Evolutionary conservation across 2,329 filamentous ascomycete genomes (phyloP).

Genomic region (Exophiala sp.): DNA sequence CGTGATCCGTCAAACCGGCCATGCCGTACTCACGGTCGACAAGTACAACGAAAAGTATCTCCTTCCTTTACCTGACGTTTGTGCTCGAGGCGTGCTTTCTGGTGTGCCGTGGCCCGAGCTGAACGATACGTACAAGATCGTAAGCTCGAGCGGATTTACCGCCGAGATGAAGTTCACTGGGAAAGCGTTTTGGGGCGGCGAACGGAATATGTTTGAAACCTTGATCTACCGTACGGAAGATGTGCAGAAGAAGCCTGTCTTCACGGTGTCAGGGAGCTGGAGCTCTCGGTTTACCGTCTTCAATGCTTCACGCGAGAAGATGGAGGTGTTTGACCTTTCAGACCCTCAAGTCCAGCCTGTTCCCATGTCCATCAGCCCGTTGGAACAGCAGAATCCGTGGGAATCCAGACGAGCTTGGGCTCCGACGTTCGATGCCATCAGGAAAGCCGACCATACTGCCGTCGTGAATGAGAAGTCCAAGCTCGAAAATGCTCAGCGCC

Average conservation of each 20-base stretch:
- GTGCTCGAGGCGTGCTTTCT: constrained; percentile 32
- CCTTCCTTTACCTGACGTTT: constrained; percentile 24
- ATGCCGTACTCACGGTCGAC: constrained; percentile 25
- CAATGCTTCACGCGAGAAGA: constrained; percentile 40
- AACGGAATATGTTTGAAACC: constrained; percentile 22
- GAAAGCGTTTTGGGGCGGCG: constrained; percentile 22
- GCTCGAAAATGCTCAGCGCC: constrained; percentile 85
- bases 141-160: constrained; percentile 23
- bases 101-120: constrained; percentile 44
- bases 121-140: constrained; percentile 23
- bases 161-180: constrained; percentile 25
- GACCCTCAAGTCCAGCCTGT: constrained; percentile 19
- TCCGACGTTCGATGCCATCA: constrained; percentile 75
- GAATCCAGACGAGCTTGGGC: constrained; percentile 85
- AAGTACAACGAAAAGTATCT: constrained; percentile 28
- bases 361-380: constrained; percentile 60
- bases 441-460: constrained; percentile 73
- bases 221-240: constrained; percentile 20
- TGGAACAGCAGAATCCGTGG: constrained; percentile 76
- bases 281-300: constrained; percentile 68
- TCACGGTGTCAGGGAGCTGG: constrained; percentile 23
- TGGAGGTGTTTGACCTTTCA: constrained; percentile 53
- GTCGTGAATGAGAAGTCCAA: constrained; percentile 74
- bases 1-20: constrained; percentile 23
- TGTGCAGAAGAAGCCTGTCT: constrained; percentile 10